Evolutionary conservation across 2,329 filamentous ascomycete genomes (phyloP), one percentile per base, ranked within the genome.

Genomic region (Aureobasidium sp.): DNA sequence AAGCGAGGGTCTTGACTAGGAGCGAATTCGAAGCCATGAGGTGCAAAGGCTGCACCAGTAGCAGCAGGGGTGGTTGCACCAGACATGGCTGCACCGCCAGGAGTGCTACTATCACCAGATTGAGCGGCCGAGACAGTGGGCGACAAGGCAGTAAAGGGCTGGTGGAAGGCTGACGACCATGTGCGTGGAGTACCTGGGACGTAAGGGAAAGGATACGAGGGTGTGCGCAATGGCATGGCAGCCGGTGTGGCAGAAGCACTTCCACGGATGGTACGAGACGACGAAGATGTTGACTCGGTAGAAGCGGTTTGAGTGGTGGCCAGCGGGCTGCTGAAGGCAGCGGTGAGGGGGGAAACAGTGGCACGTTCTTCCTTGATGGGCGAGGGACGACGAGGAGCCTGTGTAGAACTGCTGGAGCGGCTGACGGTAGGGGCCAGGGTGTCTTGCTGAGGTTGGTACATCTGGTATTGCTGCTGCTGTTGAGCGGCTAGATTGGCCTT

Each of bases 181-280:
- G 75, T 64, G 74, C 76, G 71, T 75, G 79, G 72, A 70, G 81
- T 70, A 76, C 78, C 67, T 75, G 81, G 68, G 72, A 80, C 86
- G 85, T 90, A 71, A 29, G 92, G 92, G 68, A 96, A 96, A 0
- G 92, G 91, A 73, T 93, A 95, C 0, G 90, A 92, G 0, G 90
- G 89, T 0, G 89, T 92, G 39, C 83, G 79, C 29, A 86, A 79
- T 5, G 80, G 69, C 36, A 77, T 66, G n/a, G 65, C 67, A 5
- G 79, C 78, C n/a, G 78, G 76, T 41, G 77, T 79, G 5, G 86
- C 83, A 10, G 86, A 87, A 53, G 81, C 73, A 59, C 79, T 83
- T 39, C 84, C 88, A 59, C 86, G 82, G 53, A 92, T 78, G 3
- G 89, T 91, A 62, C 79, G 83, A 37, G 81, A 81, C 15, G 61